These are phyloP conservation scores for Acorus calamus DNA, from an alignment of 106 monocot species.

Conservation along the genomic window DNA sequence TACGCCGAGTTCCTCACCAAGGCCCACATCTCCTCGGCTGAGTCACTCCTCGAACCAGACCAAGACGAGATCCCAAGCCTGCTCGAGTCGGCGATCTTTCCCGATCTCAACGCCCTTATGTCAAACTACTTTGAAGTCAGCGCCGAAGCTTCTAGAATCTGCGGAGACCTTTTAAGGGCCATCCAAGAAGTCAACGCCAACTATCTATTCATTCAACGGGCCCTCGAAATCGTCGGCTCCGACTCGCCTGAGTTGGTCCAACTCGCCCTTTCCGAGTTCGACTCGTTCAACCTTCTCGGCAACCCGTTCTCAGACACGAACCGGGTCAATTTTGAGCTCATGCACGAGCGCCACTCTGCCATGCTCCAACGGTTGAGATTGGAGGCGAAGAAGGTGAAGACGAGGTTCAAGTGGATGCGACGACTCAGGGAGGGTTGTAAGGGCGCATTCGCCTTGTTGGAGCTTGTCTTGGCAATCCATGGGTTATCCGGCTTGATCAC, in stretches of 20 bases:
- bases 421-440: slow-evolving; percentile 10
- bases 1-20: slow-evolving; percentile 12
- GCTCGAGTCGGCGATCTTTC: slow-evolving; percentile 11
- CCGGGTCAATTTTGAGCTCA: slow-evolving; percentile 9
- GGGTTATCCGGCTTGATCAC: slow-evolving; percentile 11
- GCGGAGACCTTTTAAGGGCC: slow-evolving; percentile 11
- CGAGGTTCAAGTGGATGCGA: slow-evolving; percentile 9
- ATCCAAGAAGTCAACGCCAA: slow-evolving; percentile 14
- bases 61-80: slow-evolving; percentile 10
- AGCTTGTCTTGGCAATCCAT: slow-evolving; percentile 16
- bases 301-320: slow-evolving; percentile 22
- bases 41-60: slow-evolving; percentile 13
- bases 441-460: slow-evolving; percentile 7
- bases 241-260: slow-evolving; percentile 3
- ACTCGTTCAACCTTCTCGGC: slow-evolving; percentile 3
- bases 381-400: slow-evolving; percentile 11
- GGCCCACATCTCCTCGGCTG: not conserved
- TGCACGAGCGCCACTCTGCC: slow-evolving; percentile 2
- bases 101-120: slow-evolving; percentile 12
- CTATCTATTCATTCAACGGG: slow-evolving; percentile 10
- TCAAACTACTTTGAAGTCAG: slow-evolving; percentile 15
- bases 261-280: slow-evolving; percentile 9
- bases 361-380: slow-evolving; percentile 7
- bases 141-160: slow-evolving; percentile 13
- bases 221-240: not conserved